Evolutionary conservation across 495 filamentous ascomycete species (phyloP).

Genomic region (Penicillium macrosclerotiorum): DNA sequence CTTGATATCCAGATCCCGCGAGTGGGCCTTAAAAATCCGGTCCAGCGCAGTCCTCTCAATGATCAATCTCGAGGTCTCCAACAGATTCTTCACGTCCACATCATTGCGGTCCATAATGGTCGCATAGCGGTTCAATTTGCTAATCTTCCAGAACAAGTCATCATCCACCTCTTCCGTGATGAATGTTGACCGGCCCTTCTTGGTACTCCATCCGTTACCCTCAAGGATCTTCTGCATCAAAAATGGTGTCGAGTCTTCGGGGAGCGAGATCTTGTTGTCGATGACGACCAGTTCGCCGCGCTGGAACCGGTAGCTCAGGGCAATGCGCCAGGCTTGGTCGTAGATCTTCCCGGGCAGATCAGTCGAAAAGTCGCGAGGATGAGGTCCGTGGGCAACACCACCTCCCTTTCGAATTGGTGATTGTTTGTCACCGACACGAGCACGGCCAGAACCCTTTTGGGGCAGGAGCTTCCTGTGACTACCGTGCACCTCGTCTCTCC

Average conservation of each 20-base stretch:
- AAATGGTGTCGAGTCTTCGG: conserved; percentile 49
- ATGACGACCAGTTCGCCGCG: conserved; percentile 84
- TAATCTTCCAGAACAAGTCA: conserved; percentile 47
- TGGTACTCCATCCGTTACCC: conserved; percentile 68
- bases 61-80: conserved; percentile 80
- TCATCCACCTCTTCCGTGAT: conserved; percentile 55
- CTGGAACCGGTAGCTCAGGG: conserved; percentile 84
- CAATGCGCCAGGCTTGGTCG: conserved; percentile 92
- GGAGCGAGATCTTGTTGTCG: conserved; percentile 66
- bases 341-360: conserved; percentile 86
- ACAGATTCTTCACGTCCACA: conserved; percentile 89
- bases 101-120: conserved; percentile 65
- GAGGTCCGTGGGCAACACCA: conserved; percentile 82
- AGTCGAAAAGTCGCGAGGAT: conserved; percentile 84
- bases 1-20: conserved; percentile 60
- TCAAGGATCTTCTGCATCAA: conserved; percentile 64
- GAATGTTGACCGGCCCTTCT: conserved; percentile 70
- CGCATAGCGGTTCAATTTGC: conserved; percentile 60
- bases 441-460: conserved; percentile 82
- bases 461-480: conserved; percentile 70
- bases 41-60: conserved; percentile 82
- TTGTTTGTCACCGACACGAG: conserved; percentile 76
- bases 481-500: conserved; percentile 78
- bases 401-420: conserved; percentile 83
- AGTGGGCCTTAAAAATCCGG: conserved; percentile 69